Evolutionary conservation across 495 filamentous ascomycete genomes (phyloP).

Genomic region (Tuber magnatum): DNA sequence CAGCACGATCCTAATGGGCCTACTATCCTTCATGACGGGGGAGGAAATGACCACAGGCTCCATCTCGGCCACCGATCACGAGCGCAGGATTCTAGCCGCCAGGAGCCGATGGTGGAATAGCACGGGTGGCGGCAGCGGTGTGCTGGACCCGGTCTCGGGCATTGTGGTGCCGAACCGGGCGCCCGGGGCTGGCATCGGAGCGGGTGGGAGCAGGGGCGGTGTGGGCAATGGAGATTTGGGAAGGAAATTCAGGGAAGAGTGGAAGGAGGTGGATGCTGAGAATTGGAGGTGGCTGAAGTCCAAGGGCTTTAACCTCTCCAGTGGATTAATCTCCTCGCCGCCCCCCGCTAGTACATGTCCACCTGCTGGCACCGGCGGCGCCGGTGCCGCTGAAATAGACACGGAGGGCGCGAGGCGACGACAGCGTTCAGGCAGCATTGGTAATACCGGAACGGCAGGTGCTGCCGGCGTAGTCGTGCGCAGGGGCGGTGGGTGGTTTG

Average conservation of each 20-base stretch:
- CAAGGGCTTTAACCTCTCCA: slow-evolving; percentile 68
- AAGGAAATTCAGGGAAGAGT: slow-evolving; percentile 78
- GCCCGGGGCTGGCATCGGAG: slow-evolving; percentile 38
- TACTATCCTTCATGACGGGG: slow-evolving; percentile 94
- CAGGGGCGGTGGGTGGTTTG: slow-evolving; percentile 69
- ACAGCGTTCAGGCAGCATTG: slow-evolving; percentile 28
- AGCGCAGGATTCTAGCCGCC: slow-evolving; percentile 69
- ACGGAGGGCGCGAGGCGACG: slow-evolving; percentile 45
- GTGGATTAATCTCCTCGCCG: slow-evolving; percentile 53
- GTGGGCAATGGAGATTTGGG: slow-evolving; percentile 84
- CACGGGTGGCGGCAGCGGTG: slow-evolving; percentile 81
- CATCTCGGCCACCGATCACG: slow-evolving; percentile 67
- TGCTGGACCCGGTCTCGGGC: slow-evolving; percentile 41
- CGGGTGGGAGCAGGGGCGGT: slow-evolving; percentile 46
- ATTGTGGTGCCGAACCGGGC: slow-evolving; percentile 48
- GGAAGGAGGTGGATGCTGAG: slow-evolving; percentile 81
- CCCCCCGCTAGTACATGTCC: slow-evolving; percentile 41
- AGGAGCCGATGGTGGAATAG: slow-evolving; percentile 93
- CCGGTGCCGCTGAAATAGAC: slow-evolving; percentile 58
- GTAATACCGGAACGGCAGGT: slow-evolving; percentile 56
- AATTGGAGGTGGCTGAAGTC: slow-evolving; percentile 92
- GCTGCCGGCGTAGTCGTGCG: slow-evolving; percentile 75
- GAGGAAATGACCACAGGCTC: slow-evolving; percentile 98
- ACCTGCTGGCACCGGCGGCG: slow-evolving; percentile 46
- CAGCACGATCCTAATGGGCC: slow-evolving; percentile 86